Evolutionary conservation across 1,284 basidiomycete species (phyloP).

Genomic region (Fomitopsis palustris): DNA sequence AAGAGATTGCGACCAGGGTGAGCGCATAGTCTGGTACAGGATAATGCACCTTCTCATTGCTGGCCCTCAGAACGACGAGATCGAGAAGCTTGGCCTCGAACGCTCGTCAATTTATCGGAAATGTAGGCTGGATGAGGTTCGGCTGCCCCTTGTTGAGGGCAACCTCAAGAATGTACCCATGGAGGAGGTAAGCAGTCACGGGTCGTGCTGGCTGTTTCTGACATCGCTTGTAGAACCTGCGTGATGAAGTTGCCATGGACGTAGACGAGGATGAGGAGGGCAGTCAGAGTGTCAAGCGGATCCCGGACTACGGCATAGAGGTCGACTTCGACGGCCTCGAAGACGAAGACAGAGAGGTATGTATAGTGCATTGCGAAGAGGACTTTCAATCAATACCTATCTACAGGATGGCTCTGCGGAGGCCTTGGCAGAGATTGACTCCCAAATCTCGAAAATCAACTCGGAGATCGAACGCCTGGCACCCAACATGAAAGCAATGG

Average conservation of each 20-base stretch:
- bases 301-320: slow-evolving; percentile 86
- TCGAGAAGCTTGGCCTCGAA: slow-evolving; percentile 86
- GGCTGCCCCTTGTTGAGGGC: slow-evolving; percentile 76
- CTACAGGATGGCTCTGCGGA: slow-evolving; percentile 64
- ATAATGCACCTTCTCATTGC: neutral
- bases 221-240: slow-evolving; percentile 53
- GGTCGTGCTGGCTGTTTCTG: neutral
- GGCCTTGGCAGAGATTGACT: slow-evolving; percentile 72
- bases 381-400: neutral
- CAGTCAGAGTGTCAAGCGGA: slow-evolving; percentile 68
- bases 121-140: slow-evolving; percentile 92
- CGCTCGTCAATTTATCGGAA: slow-evolving; percentile 86
- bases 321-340: slow-evolving; percentile 82
- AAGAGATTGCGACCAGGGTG: slow-evolving; percentile 84
- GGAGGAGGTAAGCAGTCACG: slow-evolving; percentile 68
- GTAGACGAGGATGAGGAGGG: slow-evolving; percentile 81
- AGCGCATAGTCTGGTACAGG: slow-evolving; percentile 16
- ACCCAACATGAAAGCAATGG: slow-evolving; percentile 95
- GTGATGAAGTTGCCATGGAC: slow-evolving; percentile 87
- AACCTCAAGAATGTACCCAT: slow-evolving; percentile 86
- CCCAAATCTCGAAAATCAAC: slow-evolving; percentile 69
- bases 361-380: slow-evolving; percentile 13
- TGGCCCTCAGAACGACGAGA: slow-evolving; percentile 81
- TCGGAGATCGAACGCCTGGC: slow-evolving; percentile 92
- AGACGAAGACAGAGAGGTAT: slow-evolving; percentile 80